A percentile compares a stretch with the other conserved stretches of the same genome.
These are phyloP conservation scores for Knufia petricola DNA, from an alignment of 2,329 filamentous ascomycete genomes.

Conservation along the genomic window DNA sequence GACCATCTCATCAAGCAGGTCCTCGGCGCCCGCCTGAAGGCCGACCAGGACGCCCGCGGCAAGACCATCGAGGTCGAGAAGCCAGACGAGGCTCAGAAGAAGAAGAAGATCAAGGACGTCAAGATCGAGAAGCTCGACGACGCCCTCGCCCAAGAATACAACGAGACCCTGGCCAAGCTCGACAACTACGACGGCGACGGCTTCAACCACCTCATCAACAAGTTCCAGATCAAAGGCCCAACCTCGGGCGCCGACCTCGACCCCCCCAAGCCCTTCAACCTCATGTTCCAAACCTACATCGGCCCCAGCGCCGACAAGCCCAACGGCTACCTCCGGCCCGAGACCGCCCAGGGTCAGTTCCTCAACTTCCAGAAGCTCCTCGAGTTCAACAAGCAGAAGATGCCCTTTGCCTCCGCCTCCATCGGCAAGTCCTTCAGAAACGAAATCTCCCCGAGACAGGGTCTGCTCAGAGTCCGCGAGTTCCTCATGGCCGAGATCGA, in stretches of 20 bases:
- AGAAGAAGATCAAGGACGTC: slow-evolving; percentile 68
- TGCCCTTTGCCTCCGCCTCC: slow-evolving; percentile 95
- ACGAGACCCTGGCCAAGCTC: slow-evolving; percentile 82
- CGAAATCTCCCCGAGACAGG: slow-evolving; percentile 87
- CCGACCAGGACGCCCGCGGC: slow-evolving; percentile 85
- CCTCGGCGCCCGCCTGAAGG: slow-evolving; percentile 75
- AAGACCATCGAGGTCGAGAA: slow-evolving; percentile 57
- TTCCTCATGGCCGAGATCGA: slow-evolving; percentile 99
- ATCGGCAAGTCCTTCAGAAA: slow-evolving; percentile 98
- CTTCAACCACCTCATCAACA: slow-evolving; percentile 78
- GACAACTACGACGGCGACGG: slow-evolving; percentile 88
- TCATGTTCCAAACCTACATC: slow-evolving; percentile 97
- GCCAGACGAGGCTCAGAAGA: slow-evolving; percentile 78
- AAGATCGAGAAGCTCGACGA: slow-evolving; percentile 81
- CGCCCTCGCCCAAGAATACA: slow-evolving; percentile 75
- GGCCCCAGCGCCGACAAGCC: slow-evolving; percentile 80
- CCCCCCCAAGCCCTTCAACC: slow-evolving; percentile 84
- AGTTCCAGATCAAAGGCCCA: slow-evolving; percentile 86
- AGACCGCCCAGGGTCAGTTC: slow-evolving; percentile 97
- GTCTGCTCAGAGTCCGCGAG: slow-evolving; percentile 86
- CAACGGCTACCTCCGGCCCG: slow-evolving; percentile 71
- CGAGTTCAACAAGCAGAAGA: slow-evolving; percentile 87
- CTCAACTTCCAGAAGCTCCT: slow-evolving; percentile 93
- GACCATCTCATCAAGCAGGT: slow-evolving; percentile 96
- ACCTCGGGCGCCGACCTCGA: slow-evolving; percentile 65